Conservation (phyloP, 345 rosid species). For the sweet orange (Citrus sinensis) region DVS_A1.0 CM039169.1:30135001-30135500, state of each 20-base stretch:
- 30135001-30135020: slow-evolving; percentile 57
- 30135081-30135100: slow-evolving; percentile 29
- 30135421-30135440: background rate
- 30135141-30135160: slow-evolving; percentile 39
- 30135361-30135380: slow-evolving; percentile 43
- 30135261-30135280: slow-evolving; percentile 37
- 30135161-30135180: slow-evolving; percentile 25
- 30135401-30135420: background rate
- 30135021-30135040: slow-evolving; percentile 65
- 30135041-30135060: slow-evolving; percentile 55
- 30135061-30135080: slow-evolving; percentile 40
- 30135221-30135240: slow-evolving; percentile 37
- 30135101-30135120: slow-evolving; percentile 42
- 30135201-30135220: slow-evolving; percentile 15
- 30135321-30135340: slow-evolving; percentile 59
- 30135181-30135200: slow-evolving; percentile 26
- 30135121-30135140: slow-evolving; percentile 34
- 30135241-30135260: slow-evolving; percentile 39
- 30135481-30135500: background rate
- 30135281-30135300: slow-evolving; percentile 46
- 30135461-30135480: background rate
- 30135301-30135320: slow-evolving; percentile 60
- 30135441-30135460: background rate
- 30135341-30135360: slow-evolving; percentile 60
- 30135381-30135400: background rate